phyloP scores from a whole-genome alignment of 139 green algal species.

The Volvox africanus region DNA sequence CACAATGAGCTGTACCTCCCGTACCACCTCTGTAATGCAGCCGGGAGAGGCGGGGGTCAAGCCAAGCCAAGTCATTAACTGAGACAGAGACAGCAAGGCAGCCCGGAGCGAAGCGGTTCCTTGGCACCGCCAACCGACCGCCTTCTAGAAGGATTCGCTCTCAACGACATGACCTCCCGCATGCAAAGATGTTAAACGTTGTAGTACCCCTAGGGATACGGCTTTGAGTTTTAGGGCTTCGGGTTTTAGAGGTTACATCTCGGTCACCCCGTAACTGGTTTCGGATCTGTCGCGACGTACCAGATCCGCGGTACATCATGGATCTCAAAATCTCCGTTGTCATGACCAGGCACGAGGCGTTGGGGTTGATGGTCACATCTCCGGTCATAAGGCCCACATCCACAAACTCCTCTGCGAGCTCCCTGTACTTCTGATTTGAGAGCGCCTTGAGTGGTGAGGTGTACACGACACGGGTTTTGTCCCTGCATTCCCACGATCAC shows the following conservation, averaged over 20 bases:
- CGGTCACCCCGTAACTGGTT: too few relatives aligned
- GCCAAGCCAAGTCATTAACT: too few relatives aligned
- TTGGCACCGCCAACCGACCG: too few relatives aligned
- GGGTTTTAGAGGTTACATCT: too few relatives aligned
- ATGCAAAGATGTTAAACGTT: too few relatives aligned
- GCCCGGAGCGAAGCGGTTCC: too few relatives aligned
- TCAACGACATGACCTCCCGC: too few relatives aligned
- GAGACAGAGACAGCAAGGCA: too few relatives aligned
- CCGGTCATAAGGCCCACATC: constrained; percentile 91
- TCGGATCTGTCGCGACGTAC: constrained; percentile 3
- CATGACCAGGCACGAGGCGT: constrained; percentile 96
- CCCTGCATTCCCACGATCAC: constrained; percentile 11
- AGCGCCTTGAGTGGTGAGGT: constrained; percentile 97
- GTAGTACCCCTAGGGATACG: too few relatives aligned
- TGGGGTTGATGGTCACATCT: constrained; percentile 93
- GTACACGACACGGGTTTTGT: constrained; percentile 92
- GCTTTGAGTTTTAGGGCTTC: too few relatives aligned
- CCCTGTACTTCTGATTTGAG: constrained; percentile 93
- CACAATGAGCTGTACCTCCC: constrained; percentile 92
- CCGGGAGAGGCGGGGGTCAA: too few relatives aligned
- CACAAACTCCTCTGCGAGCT: constrained; percentile 70
- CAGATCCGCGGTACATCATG: constrained; percentile 89
- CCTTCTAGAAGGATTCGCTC: too few relatives aligned
- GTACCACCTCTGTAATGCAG: constrained; percentile 80
- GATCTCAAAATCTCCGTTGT: constrained; percentile 97